Conservation (phyloP, 331 rosid species). For the Telfairia occidentalis region DNA sequence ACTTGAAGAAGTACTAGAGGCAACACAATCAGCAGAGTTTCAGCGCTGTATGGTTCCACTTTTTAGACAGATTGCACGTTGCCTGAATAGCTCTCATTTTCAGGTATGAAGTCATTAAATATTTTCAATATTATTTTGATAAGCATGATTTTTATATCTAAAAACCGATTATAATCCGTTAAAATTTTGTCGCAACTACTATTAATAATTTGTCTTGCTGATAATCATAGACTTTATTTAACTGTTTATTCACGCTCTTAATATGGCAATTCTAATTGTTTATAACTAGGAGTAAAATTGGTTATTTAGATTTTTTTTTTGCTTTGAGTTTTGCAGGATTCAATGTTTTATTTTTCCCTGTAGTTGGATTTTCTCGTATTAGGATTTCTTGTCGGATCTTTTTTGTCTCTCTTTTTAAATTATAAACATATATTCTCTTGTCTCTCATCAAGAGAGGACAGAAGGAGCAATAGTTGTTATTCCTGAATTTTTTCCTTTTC, state of each 20-base stretch:
- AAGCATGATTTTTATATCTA: not conserved
- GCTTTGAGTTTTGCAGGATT: not conserved
- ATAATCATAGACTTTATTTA: not conserved
- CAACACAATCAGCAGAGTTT: slow-evolving; percentile 75
- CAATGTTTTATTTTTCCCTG: not conserved
- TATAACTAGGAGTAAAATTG: not conserved
- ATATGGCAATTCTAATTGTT: not conserved
- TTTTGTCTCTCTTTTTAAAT: not conserved
- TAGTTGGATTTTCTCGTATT: not conserved
- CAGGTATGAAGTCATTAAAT: slow-evolving; percentile 48
- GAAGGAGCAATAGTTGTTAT: not conserved
- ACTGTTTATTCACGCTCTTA: not conserved
- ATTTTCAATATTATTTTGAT: not conserved
- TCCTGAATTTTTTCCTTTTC: not conserved
- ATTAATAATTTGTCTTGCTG: not conserved
- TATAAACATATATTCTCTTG: not conserved
- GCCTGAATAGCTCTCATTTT: slow-evolving; percentile 85
- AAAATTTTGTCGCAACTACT: not conserved
- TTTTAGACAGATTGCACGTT: slow-evolving; percentile 79
- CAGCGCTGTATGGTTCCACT: slow-evolving; percentile 95
- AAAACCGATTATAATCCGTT: not conserved
- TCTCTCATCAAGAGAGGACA: not conserved
- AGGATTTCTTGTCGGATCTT: not conserved
- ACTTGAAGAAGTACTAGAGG: slow-evolving; percentile 94
- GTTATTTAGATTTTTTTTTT: not conserved